Evolutionary conservation across 2,329 filamentous ascomycete species (phyloP).

Genomic region (Teratosphaeria viscida): DNA sequence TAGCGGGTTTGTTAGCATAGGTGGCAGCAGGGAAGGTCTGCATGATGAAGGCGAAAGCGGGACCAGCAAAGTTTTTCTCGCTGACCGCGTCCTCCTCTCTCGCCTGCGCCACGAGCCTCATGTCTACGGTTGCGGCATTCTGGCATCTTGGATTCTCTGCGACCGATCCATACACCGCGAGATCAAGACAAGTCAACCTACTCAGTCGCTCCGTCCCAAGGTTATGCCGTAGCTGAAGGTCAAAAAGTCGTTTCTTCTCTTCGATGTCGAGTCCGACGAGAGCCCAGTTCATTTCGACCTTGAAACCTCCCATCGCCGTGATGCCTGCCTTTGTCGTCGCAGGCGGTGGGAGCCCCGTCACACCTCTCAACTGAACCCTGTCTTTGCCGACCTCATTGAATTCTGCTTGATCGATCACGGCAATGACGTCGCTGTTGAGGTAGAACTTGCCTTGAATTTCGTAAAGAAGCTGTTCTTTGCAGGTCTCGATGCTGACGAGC

Average conservation of each 20-base stretch:
- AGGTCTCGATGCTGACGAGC: slow-evolving; percentile 34
- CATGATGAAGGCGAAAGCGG: slow-evolving; percentile 9
- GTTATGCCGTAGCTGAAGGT: slow-evolving; percentile 30
- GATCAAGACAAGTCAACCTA: slow-evolving; percentile 7
- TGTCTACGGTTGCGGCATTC: slow-evolving; percentile 12
- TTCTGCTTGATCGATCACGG: slow-evolving; percentile 36
- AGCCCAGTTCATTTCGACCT: slow-evolving; percentile 33
- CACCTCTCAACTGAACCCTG: slow-evolving; percentile 37
- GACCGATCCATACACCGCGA: slow-evolving; percentile 9
- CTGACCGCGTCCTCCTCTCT: slow-evolving; percentile 7
- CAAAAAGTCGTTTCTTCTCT: slow-evolving; percentile 33
- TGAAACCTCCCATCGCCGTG: slow-evolving; percentile 33
- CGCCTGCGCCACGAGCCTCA: slow-evolving; percentile 10
- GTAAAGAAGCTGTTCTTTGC: slow-evolving; percentile 41
- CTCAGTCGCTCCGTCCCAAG: slow-evolving; percentile 13
- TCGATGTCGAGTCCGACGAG: slow-evolving; percentile 33
- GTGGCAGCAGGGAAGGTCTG: slow-evolving; percentile 12
- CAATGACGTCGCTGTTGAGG: slow-evolving; percentile 45
- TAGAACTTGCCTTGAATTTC: slow-evolving; percentile 46
- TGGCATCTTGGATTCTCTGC: slow-evolving; percentile 9
- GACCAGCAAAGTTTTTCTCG: slow-evolving; percentile 3
- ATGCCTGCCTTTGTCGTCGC: slow-evolving; percentile 40
- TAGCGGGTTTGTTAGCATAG: slow-evolving; percentile 6
- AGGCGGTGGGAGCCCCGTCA: slow-evolving; percentile 34
- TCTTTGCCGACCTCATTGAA: slow-evolving; percentile 40